Conservation (phyloP, 768 basidiomycete species). For the Leccinellum luteum region DNA sequence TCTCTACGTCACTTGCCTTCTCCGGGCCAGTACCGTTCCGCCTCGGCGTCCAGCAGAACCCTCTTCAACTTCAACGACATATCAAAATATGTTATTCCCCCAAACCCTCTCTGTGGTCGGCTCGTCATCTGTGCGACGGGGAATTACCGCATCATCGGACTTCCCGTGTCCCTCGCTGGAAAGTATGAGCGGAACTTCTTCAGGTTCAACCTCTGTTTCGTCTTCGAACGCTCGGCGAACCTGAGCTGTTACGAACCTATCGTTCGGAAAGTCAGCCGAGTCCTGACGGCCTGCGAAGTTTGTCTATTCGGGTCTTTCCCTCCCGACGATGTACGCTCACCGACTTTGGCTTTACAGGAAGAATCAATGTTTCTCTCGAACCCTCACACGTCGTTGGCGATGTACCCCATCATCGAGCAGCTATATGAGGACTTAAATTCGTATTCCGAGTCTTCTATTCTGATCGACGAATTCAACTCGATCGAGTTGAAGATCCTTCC, state of each 20-base stretch:
- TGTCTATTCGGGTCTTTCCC: conserved; percentile 22
- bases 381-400: conserved; percentile 58
- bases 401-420: conserved; percentile 88
- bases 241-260: conserved; percentile 95
- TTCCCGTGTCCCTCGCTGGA: conserved; percentile 77
- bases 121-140: conserved; percentile 84
- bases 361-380: conserved; percentile 88
- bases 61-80: conserved; percentile 91
- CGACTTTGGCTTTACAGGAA: conserved; percentile 48
- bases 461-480: conserved; percentile 88
- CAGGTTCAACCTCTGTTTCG: conserved; percentile 93
- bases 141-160: conserved; percentile 85
- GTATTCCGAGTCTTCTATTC: conserved; percentile 93
- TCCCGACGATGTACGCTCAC: not conserved
- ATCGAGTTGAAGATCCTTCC: conserved; percentile 96
- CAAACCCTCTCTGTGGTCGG: conserved; percentile 78
- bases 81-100: conserved; percentile 92
- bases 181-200: conserved; percentile 86
- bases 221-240: conserved; percentile 89
- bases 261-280: conserved; percentile 90
- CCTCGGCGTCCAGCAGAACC: conserved; percentile 43
- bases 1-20: conserved; percentile 43
- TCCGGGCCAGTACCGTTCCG: conserved; percentile 43
- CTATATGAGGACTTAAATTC: conserved; percentile 97
- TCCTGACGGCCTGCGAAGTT: conserved; percentile 87